A percentile compares a stretch with the other conserved stretches of the same genome.
Evolutionary conservation across 805 yeast genomes (phyloP).

Genomic region (Saccharomycopsis fermentans): DNA sequence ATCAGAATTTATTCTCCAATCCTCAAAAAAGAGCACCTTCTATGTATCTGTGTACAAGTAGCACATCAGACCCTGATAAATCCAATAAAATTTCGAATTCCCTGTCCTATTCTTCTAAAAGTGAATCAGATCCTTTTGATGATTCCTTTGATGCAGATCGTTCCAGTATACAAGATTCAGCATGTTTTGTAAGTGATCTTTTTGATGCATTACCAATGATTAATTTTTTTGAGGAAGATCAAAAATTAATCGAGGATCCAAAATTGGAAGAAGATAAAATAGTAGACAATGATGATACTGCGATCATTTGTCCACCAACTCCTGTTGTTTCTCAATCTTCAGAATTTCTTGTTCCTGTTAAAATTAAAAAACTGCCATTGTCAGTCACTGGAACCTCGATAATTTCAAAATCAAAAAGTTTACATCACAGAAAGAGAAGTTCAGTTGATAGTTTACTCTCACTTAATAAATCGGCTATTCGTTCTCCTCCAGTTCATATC

Average conservation of each 20-base stretch:
- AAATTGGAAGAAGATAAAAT: background rate
- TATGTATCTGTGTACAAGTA: background rate
- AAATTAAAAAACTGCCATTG: background rate
- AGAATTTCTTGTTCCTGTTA: background rate
- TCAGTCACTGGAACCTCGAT: background rate
- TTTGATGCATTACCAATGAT: constrained; percentile 14
- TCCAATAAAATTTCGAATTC: background rate
- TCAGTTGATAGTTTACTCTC: constrained; percentile 15
- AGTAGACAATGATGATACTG: background rate
- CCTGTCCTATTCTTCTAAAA: background rate
- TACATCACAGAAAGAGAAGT: background rate
- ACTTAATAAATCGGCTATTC: constrained; percentile 17
- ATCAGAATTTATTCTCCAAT: background rate
- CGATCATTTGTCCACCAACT: too few relatives aligned
- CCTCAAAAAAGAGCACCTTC: background rate
- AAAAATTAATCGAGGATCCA: background rate
- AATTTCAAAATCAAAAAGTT: background rate
- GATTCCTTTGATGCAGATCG: background rate
- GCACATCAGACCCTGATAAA: background rate
- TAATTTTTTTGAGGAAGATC: constrained; percentile 1
- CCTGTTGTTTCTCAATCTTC: background rate
- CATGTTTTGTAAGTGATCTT: constrained; percentile 10
- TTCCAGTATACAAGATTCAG: constrained; percentile 3
- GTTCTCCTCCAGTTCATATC: background rate
- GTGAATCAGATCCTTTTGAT: background rate